These are phyloP conservation scores for Bacidia rubella DNA, from an alignment of 495 filamentous ascomycete species.

Conservation along the genomic window DNA sequence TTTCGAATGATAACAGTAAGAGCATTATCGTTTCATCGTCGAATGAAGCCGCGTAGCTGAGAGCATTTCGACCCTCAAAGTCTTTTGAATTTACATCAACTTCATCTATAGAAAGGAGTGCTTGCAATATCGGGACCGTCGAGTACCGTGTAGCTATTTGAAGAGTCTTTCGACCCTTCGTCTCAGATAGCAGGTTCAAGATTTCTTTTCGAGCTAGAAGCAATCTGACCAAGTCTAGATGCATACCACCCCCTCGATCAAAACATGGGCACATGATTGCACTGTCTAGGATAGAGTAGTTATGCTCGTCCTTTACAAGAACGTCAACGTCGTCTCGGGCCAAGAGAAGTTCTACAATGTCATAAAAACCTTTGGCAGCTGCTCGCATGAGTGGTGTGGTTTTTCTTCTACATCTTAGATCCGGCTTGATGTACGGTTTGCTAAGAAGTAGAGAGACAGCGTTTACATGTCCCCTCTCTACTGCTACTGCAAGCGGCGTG, in stretches of 20 bases:
- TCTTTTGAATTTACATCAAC: conserved; percentile 53
- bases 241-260: too few relatives aligned
- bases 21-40: conserved; percentile 6
- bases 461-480: background rate
- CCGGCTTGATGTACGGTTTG: background rate
- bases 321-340: background rate
- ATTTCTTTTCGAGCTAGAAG: too few relatives aligned
- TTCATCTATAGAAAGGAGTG: background rate
- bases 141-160: background rate
- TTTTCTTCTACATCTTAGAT: background rate
- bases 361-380: background rate
- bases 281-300: background rate
- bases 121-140: background rate
- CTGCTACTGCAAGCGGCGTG: background rate
- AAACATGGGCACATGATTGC: too few relatives aligned
- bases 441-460: background rate
- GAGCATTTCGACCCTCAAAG: conserved; percentile 48
- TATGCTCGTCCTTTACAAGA: background rate
- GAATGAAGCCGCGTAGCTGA: conserved; percentile 12
- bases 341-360: background rate
- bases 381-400: background rate
- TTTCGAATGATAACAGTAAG: conserved; percentile 4
- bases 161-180: too few relatives aligned
- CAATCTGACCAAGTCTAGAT: too few relatives aligned
- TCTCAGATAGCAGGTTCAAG: too few relatives aligned